Evolutionary conservation across 805 yeast genomes (phyloP).

Genomic region (Schwanniomyces pseudopolymorphus): DNA sequence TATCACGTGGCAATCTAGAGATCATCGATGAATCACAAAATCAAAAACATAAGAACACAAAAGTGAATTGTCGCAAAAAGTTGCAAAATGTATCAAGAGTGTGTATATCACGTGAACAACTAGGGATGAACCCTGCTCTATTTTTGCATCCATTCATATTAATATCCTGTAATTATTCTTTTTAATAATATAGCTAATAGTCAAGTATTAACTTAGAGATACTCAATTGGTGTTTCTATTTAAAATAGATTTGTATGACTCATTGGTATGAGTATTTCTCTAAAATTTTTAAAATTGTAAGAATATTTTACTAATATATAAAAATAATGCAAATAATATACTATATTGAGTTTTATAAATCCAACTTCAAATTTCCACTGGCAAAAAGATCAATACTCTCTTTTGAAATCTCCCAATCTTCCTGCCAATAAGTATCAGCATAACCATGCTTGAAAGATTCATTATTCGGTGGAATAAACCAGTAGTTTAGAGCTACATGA

Average conservation of each 20-base stretch:
- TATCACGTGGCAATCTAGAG: not conserved
- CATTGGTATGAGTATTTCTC: too few species aligned
- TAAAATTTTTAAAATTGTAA: too few species aligned
- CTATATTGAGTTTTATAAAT: too few species aligned
- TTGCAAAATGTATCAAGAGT: not conserved
- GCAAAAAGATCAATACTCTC: slow-evolving; percentile 20
- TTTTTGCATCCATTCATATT: not conserved
- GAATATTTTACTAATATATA: too few species aligned
- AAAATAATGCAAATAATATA: too few species aligned
- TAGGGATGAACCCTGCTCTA: not conserved
- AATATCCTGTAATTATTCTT: too few species aligned
- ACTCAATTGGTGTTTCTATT: too few species aligned
- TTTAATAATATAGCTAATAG: too few species aligned
- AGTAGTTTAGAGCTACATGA: slow-evolving; percentile 70
- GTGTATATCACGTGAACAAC: not conserved
- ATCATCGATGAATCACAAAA: not conserved
- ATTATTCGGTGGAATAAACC: slow-evolving; percentile 68
- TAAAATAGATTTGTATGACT: too few species aligned
- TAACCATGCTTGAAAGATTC: slow-evolving; percentile 33
- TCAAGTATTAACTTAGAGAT: too few species aligned
- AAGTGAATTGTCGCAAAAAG: not conserved
- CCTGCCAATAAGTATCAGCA: slow-evolving; percentile 51
- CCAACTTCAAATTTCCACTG: slow-evolving; percentile 3
- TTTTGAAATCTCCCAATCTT: slow-evolving; percentile 48
- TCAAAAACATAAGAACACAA: too few species aligned